Evolutionary conservation across 2,329 filamentous ascomycete species (phyloP).

Genomic region (Ceratocystis huliohia): DNA sequence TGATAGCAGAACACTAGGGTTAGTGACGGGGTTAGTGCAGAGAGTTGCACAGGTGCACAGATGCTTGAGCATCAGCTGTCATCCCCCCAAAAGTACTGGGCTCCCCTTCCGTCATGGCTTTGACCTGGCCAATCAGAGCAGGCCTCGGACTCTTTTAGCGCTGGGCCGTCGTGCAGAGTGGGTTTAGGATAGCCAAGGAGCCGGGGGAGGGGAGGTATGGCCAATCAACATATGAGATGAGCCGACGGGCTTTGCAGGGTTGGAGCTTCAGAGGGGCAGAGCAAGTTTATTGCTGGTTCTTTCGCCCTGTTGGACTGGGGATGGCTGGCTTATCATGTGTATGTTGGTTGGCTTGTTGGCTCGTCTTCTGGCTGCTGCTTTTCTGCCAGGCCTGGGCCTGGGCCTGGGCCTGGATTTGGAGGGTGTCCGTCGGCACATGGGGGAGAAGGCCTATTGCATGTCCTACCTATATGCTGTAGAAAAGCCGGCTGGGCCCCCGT

Average conservation of each 20-base stretch:
- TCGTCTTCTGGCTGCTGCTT: too few species aligned
- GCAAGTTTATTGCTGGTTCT: not conserved
- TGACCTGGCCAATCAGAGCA: slow-evolving; percentile 7
- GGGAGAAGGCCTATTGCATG: too few species aligned
- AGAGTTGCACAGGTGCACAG: too few species aligned
- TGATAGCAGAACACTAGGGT: too few species aligned
- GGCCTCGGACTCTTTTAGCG: slow-evolving; percentile 7
- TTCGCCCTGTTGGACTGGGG: too few species aligned
- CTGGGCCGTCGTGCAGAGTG: slow-evolving; percentile 19
- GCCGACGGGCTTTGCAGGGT: not conserved
- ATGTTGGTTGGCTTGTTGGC: too few species aligned
- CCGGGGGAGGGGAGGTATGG: slow-evolving; percentile 1
- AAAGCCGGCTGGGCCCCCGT: slow-evolving; percentile 17
- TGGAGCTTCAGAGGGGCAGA: not conserved
- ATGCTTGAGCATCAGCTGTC: not conserved
- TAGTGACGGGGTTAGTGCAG: too few species aligned
- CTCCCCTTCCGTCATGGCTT: not conserved
- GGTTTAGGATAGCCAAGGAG: slow-evolving; percentile 13
- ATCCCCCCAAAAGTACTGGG: not conserved
- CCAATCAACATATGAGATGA: slow-evolving; percentile 10
- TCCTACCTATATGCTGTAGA: not conserved
- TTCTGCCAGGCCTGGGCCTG: too few species aligned
- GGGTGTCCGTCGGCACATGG: too few species aligned
- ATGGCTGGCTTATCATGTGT: too few species aligned
- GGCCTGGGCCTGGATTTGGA: not conserved